These are phyloP conservation scores for Aspergillus nomiae DNA, from an alignment of 2,329 filamentous ascomycete species.

Conservation along the genomic window DNA sequence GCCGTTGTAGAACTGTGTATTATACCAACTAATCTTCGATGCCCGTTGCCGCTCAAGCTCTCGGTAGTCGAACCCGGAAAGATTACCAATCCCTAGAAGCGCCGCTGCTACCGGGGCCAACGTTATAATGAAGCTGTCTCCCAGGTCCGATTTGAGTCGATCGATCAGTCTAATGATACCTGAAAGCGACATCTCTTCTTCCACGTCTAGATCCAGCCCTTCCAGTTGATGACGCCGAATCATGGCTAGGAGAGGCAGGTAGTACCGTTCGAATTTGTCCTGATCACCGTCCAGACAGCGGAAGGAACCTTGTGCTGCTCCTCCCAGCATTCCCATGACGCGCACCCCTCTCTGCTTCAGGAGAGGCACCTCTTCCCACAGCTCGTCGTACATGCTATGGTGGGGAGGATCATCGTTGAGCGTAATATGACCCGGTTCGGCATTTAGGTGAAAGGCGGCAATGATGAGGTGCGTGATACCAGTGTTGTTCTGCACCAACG, in stretches of 20 bases:
- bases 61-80: slow-evolving; percentile 82
- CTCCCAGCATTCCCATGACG: slow-evolving; percentile 84
- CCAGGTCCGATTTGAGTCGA: slow-evolving; percentile 57
- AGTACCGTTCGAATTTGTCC: slow-evolving; percentile 71
- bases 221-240: slow-evolving; percentile 64
- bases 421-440: slow-evolving; percentile 65
- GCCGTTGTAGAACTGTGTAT: slow-evolving; percentile 89
- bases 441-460: slow-evolving; percentile 82
- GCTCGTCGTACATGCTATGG: slow-evolving; percentile 65
- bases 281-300: slow-evolving; percentile 59
- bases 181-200: slow-evolving; percentile 70
- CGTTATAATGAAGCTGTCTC: slow-evolving; percentile 69
- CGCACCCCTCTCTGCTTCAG: slow-evolving; percentile 75
- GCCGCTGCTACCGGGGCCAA: slow-evolving; percentile 81
- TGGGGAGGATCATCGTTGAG: slow-evolving; percentile 78
- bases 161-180: slow-evolving; percentile 70
- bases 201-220: slow-evolving; percentile 77
- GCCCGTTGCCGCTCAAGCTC: slow-evolving; percentile 70
- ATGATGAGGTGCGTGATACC: slow-evolving; percentile 80
- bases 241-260: slow-evolving; percentile 67
- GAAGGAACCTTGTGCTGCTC: slow-evolving; percentile 76
- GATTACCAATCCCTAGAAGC: slow-evolving; percentile 60
- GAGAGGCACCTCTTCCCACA: slow-evolving; percentile 77
- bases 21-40: slow-evolving; percentile 77
- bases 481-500: slow-evolving; percentile 60